Conservation (phyloP, 306 rosid species). For the Acacia melanoxylon region DNA sequence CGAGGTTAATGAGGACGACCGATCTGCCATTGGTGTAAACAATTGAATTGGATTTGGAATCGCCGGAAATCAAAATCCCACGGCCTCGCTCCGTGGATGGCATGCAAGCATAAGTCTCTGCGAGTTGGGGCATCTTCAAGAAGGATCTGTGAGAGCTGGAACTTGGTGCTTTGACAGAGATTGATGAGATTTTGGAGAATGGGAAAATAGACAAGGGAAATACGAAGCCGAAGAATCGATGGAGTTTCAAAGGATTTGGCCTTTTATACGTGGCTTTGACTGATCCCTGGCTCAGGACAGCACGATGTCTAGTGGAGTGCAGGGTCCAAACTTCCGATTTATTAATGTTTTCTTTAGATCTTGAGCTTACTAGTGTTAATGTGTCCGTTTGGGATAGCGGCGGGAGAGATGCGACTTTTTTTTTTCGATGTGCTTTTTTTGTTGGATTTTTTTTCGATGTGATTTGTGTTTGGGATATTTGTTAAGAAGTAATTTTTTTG, state of each 20-base stretch:
- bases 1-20: slow-evolving; percentile 68
- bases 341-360: too few relatives aligned
- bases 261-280: neutral
- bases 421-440: too few relatives aligned
- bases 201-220: neutral
- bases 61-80: slow-evolving; percentile 90
- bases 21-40: slow-evolving; percentile 89
- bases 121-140: slow-evolving; percentile 51
- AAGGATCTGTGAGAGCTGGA: neutral
- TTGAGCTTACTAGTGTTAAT: too few relatives aligned
- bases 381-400: too few relatives aligned
- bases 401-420: too few relatives aligned
- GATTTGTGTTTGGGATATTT: too few relatives aligned
- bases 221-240: too few relatives aligned
- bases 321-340: neutral
- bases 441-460: too few relatives aligned
- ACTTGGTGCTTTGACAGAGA: neutral
- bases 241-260: slow-evolving; percentile 3
- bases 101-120: slow-evolving; percentile 80
- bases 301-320: neutral
- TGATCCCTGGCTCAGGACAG: neutral
- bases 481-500: too few relatives aligned
- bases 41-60: slow-evolving; percentile 64
- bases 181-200: neutral
- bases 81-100: slow-evolving; percentile 91